Percentiles rank a stretch among this genome's conserved stretches.
These are phyloP conservation scores for Pleurotus eryngii DNA, from an alignment of 768 basidiomycete genomes.

Conservation along the genomic window DNA sequence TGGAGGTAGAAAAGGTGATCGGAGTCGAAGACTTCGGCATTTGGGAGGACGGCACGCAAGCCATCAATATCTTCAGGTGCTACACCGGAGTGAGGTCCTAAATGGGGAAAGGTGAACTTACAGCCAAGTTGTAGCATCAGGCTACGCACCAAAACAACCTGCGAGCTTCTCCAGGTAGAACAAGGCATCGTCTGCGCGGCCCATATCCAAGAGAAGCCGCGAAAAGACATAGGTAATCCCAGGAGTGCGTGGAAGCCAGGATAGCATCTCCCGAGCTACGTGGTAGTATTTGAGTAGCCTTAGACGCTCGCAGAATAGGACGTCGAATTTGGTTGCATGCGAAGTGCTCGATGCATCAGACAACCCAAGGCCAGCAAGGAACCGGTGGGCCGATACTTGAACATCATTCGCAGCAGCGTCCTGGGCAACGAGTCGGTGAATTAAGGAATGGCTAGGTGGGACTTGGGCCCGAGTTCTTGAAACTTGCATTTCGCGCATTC, in stretches of 20 bases:
- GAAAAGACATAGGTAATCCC: constrained; percentile 73
- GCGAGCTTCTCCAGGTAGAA: constrained; percentile 70
- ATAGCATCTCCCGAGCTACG: constrained; percentile 60
- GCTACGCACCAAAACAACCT: constrained; percentile 65
- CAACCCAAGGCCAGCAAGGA: constrained; percentile 63
- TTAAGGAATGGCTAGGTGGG: constrained; percentile 55
- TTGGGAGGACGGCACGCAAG: constrained; percentile 58
- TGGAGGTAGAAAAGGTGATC: constrained; percentile 77
- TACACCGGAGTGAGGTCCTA: constrained; percentile 48
- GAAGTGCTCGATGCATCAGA: constrained; percentile 69
- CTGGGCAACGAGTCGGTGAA: constrained; percentile 60
- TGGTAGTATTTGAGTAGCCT: constrained; percentile 60
- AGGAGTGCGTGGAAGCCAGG: constrained; percentile 78
- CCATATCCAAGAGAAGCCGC: constrained; percentile 60
- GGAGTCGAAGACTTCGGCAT: constrained; percentile 51
- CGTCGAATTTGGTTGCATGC: constrained; percentile 64
- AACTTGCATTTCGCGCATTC: constrained; percentile 74
- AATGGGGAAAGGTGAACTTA: constrained; percentile 11
- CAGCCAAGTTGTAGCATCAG: constrained; percentile 9
- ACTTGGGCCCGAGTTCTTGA: constrained; percentile 44
- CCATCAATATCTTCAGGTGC: constrained; percentile 63
- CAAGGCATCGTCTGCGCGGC: constrained; percentile 72
- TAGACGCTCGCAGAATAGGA: constrained; percentile 68
- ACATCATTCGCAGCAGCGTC: constrained; percentile 45
- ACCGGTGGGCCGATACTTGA: constrained; percentile 63